Conservation (phyloP, 495 filamentous ascomycete species). For the Hypoxylon rickii region DNA sequence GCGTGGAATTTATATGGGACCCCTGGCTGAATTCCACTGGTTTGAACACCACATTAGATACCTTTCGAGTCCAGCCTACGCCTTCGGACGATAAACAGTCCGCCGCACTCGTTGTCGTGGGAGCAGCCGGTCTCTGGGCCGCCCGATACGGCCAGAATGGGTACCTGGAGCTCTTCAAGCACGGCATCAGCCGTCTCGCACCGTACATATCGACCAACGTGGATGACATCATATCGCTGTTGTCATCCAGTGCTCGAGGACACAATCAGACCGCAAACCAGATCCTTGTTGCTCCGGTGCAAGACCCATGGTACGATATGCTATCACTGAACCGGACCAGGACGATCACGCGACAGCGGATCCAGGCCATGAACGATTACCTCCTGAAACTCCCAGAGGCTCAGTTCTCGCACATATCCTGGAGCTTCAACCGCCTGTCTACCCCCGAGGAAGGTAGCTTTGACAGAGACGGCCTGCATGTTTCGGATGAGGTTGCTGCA, state of each 20-base stretch:
- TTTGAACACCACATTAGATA: constrained; percentile 46
- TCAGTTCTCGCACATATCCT: constrained; percentile 53
- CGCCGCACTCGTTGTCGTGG: constrained; percentile 50
- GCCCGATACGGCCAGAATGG: constrained; percentile 54
- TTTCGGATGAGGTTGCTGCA: constrained; percentile 51
- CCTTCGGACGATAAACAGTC: constrained; percentile 5
- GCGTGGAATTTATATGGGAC: constrained; percentile 63
- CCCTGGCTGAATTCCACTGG: constrained; percentile 62
- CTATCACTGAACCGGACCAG: constrained; percentile 50
- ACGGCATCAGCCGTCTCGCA: constrained; percentile 49
- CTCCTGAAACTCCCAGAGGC: constrained; percentile 49
- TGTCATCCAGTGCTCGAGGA: neutral
- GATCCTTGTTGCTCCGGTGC: constrained; percentile 58
- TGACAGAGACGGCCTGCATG: constrained; percentile 57
- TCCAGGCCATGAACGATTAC: constrained; percentile 60
- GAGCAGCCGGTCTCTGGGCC: constrained; percentile 61
- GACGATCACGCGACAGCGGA: constrained; percentile 56
- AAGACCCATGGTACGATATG: constrained; percentile 55
- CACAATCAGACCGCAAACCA: constrained; percentile 36
- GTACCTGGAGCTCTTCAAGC: constrained; percentile 51
- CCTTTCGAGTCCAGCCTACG: constrained; percentile 27
- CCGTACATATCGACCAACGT: constrained; percentile 36
- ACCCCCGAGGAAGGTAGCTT: constrained; percentile 40
- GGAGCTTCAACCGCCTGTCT: constrained; percentile 57
- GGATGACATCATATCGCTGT: neutral